Base-by-base conservation (phyloP, 2,329 filamentous ascomycete species). In the Fusarium pilosicola region DNA sequence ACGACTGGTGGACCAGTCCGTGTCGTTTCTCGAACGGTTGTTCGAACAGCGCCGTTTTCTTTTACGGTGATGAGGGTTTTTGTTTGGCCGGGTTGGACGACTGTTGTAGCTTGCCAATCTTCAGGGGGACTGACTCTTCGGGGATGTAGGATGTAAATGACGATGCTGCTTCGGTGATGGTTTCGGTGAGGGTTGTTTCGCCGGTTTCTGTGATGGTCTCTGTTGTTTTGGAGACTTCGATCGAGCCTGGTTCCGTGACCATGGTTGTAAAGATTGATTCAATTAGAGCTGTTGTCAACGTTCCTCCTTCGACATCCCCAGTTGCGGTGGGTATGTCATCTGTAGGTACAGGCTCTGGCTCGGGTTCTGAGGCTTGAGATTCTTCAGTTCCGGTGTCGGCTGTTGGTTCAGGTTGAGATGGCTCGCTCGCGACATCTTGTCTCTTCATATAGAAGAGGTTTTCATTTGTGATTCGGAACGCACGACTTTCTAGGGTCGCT, bases 181-280 rank as follows among this genome's bases (percentile, higher is more conserved):
- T 51, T 24, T 58, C 26, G 20, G 57, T 69, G 36, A 39, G 24
- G 3, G 65, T 62, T 15, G 30, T 42, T 36, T 49, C 20, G 39
- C 44, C 57, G 9, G 55, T 46, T 14, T 73, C 65, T 8, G 72
- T 75, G 51, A 61, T 42, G 3, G 26, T 49, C 15, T 61, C 59
- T 3, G 67, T 63, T 4, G 42, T 46, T 4, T 64, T 38, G 7
- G 54, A 42, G 13, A 73, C 62, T 55, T 68, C 45, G 6, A 41
- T 22, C 13, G 70, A 58, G 3, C 62, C 66, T 45, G 61, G 49
- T 3, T 49, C 30, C 17, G 66, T 72, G 11, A 68, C 36, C 51
- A 65, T 75, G 24, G 49, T 59, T 15, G 72, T 74, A 15, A 68
- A 73, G n/a, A 62, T 38, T 28, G 62, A 41, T 44, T 75, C 70